A percentile compares a stretch with the other conserved stretches of the same genome.
phyloP scores from a whole-genome alignment of 2,329 filamentous ascomycete species.

The Colletotrichum lupini region DNA sequence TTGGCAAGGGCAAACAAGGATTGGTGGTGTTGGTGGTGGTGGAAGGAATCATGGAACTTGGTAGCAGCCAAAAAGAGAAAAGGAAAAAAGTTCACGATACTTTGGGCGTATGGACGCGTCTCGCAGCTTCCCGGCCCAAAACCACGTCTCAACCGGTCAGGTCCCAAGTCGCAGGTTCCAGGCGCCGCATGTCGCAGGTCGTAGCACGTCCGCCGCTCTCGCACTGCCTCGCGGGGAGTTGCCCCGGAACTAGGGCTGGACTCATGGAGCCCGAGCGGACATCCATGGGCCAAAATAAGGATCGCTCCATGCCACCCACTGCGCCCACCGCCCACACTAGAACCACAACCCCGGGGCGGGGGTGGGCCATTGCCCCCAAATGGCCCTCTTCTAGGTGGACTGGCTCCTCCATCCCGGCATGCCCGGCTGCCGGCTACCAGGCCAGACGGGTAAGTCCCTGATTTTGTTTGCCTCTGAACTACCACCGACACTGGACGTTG shows the following conservation, averaged over 20 bases:
- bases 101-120: conserved; percentile 20
- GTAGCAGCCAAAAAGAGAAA: background rate
- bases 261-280: conserved; percentile 13
- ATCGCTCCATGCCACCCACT: conserved; percentile 1
- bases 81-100: conserved; percentile 21
- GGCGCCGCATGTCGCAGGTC: background rate
- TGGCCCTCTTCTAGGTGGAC: background rate
- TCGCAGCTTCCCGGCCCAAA: conserved; percentile 8
- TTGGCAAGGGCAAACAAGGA: background rate
- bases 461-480: background rate
- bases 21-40: background rate
- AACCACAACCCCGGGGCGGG: conserved; percentile 23
- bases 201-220: conserved; percentile 4
- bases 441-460: background rate
- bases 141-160: background rate
- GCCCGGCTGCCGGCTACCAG: conserved; percentile 24
- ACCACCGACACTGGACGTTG: too few relatives aligned
- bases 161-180: conserved; percentile 7
- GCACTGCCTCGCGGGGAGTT: conserved; percentile 33
- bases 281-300: too few relatives aligned
- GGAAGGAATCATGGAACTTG: background rate
- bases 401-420: conserved; percentile 9
- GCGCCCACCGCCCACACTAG: conserved; percentile 1
- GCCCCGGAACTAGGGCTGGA: conserved; percentile 16
- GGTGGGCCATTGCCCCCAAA: conserved; percentile 1